Base-by-base conservation (phyloP, 192 early-diverging fungal genomes). In the Mortierella alpina region DNA sequence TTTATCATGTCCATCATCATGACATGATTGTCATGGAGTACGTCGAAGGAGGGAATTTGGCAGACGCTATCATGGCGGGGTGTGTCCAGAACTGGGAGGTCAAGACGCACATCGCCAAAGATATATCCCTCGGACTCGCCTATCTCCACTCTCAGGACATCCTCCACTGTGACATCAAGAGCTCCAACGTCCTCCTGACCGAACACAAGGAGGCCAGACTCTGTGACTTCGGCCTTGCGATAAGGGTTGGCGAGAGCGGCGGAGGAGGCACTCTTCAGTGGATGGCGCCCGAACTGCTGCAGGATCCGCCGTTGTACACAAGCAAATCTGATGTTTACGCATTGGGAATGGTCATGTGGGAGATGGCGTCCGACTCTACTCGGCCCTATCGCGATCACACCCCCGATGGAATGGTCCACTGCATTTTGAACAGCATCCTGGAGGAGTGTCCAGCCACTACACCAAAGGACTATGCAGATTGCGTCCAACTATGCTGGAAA, bases 101-200 rank as follows among this genome's bases (percentile, higher is more conserved):
- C 12, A 70, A 70, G 40, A 52, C 20, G 0, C 42, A 42, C 0
- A 63, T 72, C 20, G 46, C 61, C 0, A 48, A 45, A 0, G 53
- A 74, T 42, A 60, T 82, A 8, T 49, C 78, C 2, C 47, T 47
- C 2, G 78, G 78, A 47, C 56, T 82, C 2, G 41, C 41, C 42
- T 82, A 73, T 56, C 31, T 72, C 6, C 78, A 82, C 41, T n/a
- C 41, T 18, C 46, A 72, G 47, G 46, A 23, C 12, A 52, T 79
- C 44, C 20, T 79, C 48, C 76, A 79, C 22, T 59, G 76, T 6
- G 76, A 79, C 62, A 51, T 79, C 58, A 70, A 79, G 42, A 72
- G 68, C 23, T 22, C 7, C 15, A 79, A 64, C 55, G 18, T 64
- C 3, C 48, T 70, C 2, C 68, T 79, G 4, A 71, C 59, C 11